Conservation (phyloP, 257 asterid genomes). For the Anisodus acutangulus region DNA sequence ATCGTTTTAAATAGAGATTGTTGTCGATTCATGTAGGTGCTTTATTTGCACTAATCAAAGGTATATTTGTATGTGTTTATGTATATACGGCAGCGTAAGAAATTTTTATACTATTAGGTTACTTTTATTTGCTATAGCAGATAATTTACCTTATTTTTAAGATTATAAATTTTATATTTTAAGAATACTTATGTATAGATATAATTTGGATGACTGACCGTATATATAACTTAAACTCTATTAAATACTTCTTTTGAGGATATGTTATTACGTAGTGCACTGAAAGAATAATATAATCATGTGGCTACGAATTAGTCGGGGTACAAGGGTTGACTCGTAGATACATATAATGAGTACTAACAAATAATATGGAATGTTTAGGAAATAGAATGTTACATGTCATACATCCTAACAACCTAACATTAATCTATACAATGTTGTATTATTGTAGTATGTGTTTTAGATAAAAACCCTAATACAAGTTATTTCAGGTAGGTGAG, state of each 20-base stretch:
- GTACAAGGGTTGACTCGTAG: conserved; percentile 21
- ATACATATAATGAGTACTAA: not conserved
- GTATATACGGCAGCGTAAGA: not conserved
- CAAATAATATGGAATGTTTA: conserved; percentile 7
- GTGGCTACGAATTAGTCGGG: conserved; percentile 7
- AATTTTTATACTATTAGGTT: not conserved
- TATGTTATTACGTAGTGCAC: not conserved
- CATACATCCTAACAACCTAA: conserved; percentile 18
- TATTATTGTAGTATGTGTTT: not conserved
- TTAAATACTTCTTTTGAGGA: not conserved
- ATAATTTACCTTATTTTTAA: not conserved
- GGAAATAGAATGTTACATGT: conserved; percentile 5
- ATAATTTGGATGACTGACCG: no score
- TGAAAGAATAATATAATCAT: not conserved
- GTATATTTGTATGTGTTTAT: not conserved
- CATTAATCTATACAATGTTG: conserved; percentile 14
- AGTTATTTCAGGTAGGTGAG: conserved; percentile 18
- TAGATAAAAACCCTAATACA: not conserved
- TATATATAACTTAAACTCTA: not conserved
- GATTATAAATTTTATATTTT: not conserved
- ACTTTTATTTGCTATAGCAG: not conserved
- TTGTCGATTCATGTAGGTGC: not conserved
- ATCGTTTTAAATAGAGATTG: conserved; percentile 11
- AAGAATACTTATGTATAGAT: no score
- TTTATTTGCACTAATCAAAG: not conserved